Base-by-base conservation (phyloP, 164 flowering plant species). In the Aristolochia contorta region DNA sequence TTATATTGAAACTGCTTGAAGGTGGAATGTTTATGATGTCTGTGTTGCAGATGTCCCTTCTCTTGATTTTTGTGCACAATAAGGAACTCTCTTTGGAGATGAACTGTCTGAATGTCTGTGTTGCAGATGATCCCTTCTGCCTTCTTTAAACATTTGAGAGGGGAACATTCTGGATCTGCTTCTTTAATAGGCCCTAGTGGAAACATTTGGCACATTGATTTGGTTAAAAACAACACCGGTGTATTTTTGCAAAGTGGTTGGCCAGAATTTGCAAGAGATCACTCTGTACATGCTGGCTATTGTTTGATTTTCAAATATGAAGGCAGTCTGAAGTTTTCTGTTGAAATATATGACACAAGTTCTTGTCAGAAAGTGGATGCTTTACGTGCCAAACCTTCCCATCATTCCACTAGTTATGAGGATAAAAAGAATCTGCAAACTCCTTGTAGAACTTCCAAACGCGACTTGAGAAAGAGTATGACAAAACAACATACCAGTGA, bases 271-370 rank as follows among this genome's bases (percentile, higher is more conserved):
- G 82, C 77, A 25, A 70, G 65, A n/a, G 89, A 82, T 70, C 79
- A 87, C 67, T 64, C 37, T 15, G 30, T 85, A 25, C 75, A 73
- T 52, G 59, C 59, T 27, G 87, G 86, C 12, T 89, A 89, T 64
- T 59, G 80, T 52, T 63, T 85, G 59, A 83, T 87, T 57, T 82
- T 89, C 41, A 75, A 82, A 70, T 78, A 89, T 63, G 71, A 82
- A 67, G 91, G 91, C n/a, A 60, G 75, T 64, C 67, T 77, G 72
- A 58, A 24, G 7, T 52, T 52, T 52, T 1, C 14, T 20, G 55
- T 52, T 8, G 24, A 20, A 21, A 52, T 52, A 20, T 52, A 16
- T 52, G 55, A 52, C 3, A 52, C 24, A 20, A 52, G 55, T 20
- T 27, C 55, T 18, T 52, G 55, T 20, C 12, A 21, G 24, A 37